phyloP scores from a whole-genome alignment of 805 yeast species.

The Suhomyces sp. region DNA sequence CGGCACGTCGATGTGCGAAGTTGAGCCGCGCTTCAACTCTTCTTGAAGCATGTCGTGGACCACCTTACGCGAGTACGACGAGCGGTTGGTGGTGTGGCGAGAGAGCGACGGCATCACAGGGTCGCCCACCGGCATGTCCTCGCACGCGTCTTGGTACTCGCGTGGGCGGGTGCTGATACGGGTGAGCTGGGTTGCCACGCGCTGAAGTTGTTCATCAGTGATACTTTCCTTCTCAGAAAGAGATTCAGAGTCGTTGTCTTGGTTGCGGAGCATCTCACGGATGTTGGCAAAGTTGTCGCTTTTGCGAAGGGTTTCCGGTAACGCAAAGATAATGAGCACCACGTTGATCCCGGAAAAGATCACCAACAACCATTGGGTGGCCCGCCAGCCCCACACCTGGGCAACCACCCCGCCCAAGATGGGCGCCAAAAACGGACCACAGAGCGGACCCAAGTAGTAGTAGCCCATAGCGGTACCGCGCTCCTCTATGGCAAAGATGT shows the following conservation, averaged over 20 bases:
- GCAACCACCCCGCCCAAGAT: slow-evolving; percentile 74
- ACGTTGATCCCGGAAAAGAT: slow-evolving; percentile 58
- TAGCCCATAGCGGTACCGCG: slow-evolving; percentile 80
- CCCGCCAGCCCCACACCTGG: slow-evolving; percentile 78
- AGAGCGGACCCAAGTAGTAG: slow-evolving; percentile 75
- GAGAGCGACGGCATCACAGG: slow-evolving; percentile 38
- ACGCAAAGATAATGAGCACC: slow-evolving; percentile 46
- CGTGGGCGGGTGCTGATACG: slow-evolving; percentile 13
- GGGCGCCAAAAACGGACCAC: slow-evolving; percentile 80
- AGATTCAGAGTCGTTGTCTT: slow-evolving; percentile 1
- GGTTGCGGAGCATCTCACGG: slow-evolving; percentile 33
- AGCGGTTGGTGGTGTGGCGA: slow-evolving; percentile 32
- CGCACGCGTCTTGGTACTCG: slow-evolving; percentile 20
- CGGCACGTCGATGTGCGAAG: slow-evolving; percentile 12
- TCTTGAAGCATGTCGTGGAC: slow-evolving; percentile 20
- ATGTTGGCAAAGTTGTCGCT: slow-evolving; percentile 59
- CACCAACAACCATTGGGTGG: slow-evolving; percentile 82
- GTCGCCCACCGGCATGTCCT: slow-evolving; percentile 31
- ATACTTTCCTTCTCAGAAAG: not conserved
- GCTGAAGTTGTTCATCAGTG: slow-evolving; percentile 23
- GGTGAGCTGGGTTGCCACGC: slow-evolving; percentile 33
- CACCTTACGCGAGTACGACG: slow-evolving; percentile 28
- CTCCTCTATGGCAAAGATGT: slow-evolving; percentile 60
- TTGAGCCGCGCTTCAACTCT: slow-evolving; percentile 15
- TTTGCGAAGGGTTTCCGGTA: slow-evolving; percentile 79